A percentile compares a stretch with the other conserved stretches of the same genome.
Conservation (phyloP, 441 rosid species). For the Geranium incanum region DNA sequence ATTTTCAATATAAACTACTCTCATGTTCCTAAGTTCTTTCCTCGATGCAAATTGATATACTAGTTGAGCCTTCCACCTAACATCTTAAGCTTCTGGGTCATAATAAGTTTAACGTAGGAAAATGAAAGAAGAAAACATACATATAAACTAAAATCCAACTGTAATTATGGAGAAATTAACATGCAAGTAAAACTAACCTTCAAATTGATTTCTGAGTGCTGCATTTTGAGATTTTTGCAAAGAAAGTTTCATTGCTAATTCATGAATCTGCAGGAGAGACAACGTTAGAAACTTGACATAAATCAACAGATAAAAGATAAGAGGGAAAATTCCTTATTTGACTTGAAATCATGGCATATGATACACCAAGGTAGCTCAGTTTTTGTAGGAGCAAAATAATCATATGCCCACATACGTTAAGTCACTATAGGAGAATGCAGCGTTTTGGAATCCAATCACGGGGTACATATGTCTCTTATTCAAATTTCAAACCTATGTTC, state of each 20-base stretch:
- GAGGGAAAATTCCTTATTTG: neutral
- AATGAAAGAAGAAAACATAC: neutral
- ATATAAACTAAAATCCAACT: neutral
- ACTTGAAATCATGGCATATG: neutral
- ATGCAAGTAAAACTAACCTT: slow-evolving; percentile 41
- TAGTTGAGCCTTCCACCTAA: no score
- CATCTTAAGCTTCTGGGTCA: no score
- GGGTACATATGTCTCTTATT: neutral
- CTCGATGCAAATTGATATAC: no score
- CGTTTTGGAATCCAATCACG: neutral
- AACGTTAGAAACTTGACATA: slow-evolving; percentile 10
- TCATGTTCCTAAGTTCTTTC: neutral
- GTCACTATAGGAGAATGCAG: neutral
- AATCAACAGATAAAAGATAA: neutral
- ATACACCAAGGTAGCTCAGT: neutral
- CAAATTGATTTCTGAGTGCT: slow-evolving; percentile 79
- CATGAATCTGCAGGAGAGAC: slow-evolving; percentile 60
- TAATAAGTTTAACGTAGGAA: neutral
- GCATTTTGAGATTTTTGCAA: slow-evolving; percentile 78
- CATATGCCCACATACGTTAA: neutral
- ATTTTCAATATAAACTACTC: neutral
- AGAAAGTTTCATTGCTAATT: slow-evolving; percentile 72
- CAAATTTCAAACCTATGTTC: neutral
- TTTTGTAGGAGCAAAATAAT: neutral
- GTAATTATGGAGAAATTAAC: neutral